Base-by-base conservation (phyloP, 768 basidiomycete genomes). In the Podaxis mareebaensis region DNA sequence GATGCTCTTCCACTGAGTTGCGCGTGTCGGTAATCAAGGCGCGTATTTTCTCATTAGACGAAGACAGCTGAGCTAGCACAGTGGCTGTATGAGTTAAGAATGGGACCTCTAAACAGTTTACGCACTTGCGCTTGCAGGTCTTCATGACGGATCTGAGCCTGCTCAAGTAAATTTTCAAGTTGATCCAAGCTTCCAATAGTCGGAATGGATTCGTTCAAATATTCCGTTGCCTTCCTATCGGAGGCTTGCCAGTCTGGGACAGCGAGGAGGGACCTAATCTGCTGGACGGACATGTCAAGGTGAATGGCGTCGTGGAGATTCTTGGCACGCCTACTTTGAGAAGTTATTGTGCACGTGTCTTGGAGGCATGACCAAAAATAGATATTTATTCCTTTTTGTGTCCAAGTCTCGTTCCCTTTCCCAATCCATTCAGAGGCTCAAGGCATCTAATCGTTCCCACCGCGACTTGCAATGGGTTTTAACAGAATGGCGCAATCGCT, bases 51-150 rank as follows among this genome's bases (percentile, higher is more conserved):
- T 67, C 54, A 24, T 82, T 77, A 11, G 90, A 92, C 44, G 77
- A 70, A 51, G 76, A 71, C 67, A 89, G 79, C 91, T 92, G 69
- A 82, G 73, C 83, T 83, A 79, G 66, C 81, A 76, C 69, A 67
- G 58, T 74, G n/a, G 72, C 63, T 68, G 69, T 81, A 70, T 82
- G 71, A 80, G 74, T 67, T 62, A 61, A 68, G 61, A 60, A 66
- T 62, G 39, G 40, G 40, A 67, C 46, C 54, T 39, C 60, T 11
- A 44, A 61, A 53, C 39, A 64, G 13, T 60, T 65, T 52, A 74
- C 85, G 75, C 75, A 87, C 87, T 64, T 77, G 78, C 57, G 72
- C 68, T 65, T 76, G 72, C 8, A 86, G 76, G 33, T 76, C 73
- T n/a, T 76, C 74, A 54, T 80, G 75, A 36, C 70, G 74, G 53